These are phyloP conservation scores for Pythium scleroteichum DNA, from an alignment of 352 stramenopile genomes.

Conservation along the genomic window DNA sequence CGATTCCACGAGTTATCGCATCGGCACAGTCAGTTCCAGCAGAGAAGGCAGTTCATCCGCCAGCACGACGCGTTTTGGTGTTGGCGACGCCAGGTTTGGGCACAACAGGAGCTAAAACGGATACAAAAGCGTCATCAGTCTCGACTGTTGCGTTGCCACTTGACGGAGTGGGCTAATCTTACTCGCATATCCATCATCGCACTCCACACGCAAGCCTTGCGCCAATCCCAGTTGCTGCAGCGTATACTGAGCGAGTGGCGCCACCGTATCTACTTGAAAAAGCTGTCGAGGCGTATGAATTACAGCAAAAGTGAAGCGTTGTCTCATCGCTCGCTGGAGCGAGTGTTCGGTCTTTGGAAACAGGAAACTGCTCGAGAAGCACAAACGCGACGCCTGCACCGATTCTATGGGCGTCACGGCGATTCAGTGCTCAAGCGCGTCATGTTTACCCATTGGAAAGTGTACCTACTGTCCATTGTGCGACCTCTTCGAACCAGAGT, in stretches of 20 bases:
- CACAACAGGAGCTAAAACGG: constrained; percentile 41
- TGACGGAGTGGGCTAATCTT: constrained; percentile 59
- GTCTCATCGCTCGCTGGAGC: neutral
- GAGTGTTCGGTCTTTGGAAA: constrained; percentile 12
- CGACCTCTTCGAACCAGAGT: constrained; percentile 18
- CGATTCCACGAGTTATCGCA: constrained; percentile 50
- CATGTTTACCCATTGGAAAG: constrained; percentile 38
- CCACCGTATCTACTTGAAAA: constrained; percentile 19
- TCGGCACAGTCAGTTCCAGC: constrained; percentile 46
- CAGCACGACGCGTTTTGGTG: constrained; percentile 67
- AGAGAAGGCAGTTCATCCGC: constrained; percentile 47
- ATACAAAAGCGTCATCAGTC: constrained; percentile 30
- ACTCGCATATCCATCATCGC: constrained; percentile 57
- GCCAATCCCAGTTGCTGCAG: constrained; percentile 29
- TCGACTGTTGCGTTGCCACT: constrained; percentile 32
- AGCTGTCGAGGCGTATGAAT: constrained; percentile 18
- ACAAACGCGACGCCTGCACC: constrained; percentile 17
- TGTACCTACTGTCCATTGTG: constrained; percentile 41
- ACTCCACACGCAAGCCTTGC: constrained; percentile 32
- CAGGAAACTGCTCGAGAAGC: neutral
- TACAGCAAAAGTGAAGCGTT: neutral
- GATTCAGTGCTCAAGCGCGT: neutral
- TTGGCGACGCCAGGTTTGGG: constrained; percentile 57
- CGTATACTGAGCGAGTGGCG: constrained; percentile 44
- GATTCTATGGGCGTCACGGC: constrained; percentile 2